Evolutionary conservation across 1,139 yeast genomes (phyloP), one percentile per base, ranked within the genome.

Genomic region (Candida glucosophila): DNA sequence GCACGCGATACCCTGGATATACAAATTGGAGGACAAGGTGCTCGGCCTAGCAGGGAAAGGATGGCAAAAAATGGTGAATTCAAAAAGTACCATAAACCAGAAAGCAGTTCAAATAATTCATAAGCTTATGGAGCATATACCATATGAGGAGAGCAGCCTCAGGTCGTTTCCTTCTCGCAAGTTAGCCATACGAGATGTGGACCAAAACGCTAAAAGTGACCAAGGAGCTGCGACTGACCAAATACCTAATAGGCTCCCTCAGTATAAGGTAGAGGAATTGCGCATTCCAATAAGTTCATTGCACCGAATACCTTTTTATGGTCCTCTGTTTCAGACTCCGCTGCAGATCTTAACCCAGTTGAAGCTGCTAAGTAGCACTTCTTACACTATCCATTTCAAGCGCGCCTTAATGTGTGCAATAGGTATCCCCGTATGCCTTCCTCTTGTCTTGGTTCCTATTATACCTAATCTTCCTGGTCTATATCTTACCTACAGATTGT

Each of bases 381-480:
- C 55, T 15, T 42, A 48, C 28, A 25, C 51, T 3, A 42, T 43
- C 19, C 68, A 65, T 32, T 34, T 41, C 19, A 58, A 55, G 29
- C 52, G 55, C 35, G 56, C 65, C 14, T 34, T 50, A 4, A 23
- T 59, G 21, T 75, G 83, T 39, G 67, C 72, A 0, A 38, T 78
- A 16, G 77, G 77, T 2, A 54, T 90, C 3, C 97, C 97, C 1
- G 37, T 88, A 23, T 74, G 93, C 0, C 44, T 85, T 5, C 98
- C 98, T 2, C 52, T 86, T 28, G 86, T 85, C 0, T 44, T 86
- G 23, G 45, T 90, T 0, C 98, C 98, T 0, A 64, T 88, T n/a
- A 49, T 88, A 2, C 98, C 98, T 12, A 90, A 90, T 40, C 71
- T 90, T n/a, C 98, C 98, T 0, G 96, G 96, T 0, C 79, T 90